Conservation (phyloP, 2,329 filamentous ascomycete genomes). For the Onygenales sp. region DNA sequence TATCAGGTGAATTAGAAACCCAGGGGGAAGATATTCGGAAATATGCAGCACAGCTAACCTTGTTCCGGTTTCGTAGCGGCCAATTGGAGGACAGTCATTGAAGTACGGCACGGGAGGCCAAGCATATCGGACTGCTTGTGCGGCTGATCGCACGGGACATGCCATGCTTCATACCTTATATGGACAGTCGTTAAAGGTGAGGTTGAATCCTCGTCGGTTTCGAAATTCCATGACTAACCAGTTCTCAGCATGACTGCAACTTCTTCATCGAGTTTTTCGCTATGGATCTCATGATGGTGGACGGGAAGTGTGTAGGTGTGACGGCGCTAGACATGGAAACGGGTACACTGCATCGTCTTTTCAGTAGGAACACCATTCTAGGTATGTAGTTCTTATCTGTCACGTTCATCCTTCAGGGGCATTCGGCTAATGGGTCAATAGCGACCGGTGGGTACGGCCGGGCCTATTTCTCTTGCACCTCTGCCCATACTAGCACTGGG, state of each 20-base stretch:
- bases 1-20: conserved; percentile 6
- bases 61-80: conserved; percentile 63
- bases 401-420: background rate
- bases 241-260: conserved; percentile 65
- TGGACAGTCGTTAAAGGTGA: conserved; percentile 64
- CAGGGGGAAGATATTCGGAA: background rate
- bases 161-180: conserved; percentile 87
- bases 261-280: conserved; percentile 96
- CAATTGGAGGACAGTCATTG: conserved; percentile 82
- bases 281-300: conserved; percentile 83
- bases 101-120: conserved; percentile 83
- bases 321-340: conserved; percentile 90
- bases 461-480: conserved; percentile 87
- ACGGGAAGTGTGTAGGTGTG: conserved; percentile 80
- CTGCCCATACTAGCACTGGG: conserved; percentile 83
- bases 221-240: conserved; percentile 1
- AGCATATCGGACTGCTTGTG: conserved; percentile 73
- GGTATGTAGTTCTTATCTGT: conserved; percentile 1
- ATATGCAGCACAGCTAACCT: background rate
- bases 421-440: conserved; percentile 30
- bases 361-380: conserved; percentile 72
- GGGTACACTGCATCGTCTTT: conserved; percentile 80
- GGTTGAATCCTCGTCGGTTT: background rate
- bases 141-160: conserved; percentile 81
- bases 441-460: conserved; percentile 86